Conservation (phyloP, 2,329 filamentous ascomycete species). For the Aspergillus hortae region DNA sequence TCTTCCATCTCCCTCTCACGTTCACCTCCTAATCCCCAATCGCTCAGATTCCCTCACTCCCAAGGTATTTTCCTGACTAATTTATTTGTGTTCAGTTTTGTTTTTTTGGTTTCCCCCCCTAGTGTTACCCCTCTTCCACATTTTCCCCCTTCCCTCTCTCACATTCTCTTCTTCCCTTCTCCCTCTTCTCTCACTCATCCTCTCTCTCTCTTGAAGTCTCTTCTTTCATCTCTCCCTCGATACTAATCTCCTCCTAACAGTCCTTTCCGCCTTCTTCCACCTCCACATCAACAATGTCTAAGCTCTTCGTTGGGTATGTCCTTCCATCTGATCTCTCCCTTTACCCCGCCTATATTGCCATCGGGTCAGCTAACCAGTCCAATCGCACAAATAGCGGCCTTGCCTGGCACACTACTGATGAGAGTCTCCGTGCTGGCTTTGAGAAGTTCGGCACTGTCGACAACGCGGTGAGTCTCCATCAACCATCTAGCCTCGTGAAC, state of each 20-base stretch:
- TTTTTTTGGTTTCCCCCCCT: not conserved
- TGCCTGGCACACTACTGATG: slow-evolving; percentile 96
- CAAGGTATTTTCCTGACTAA: not conserved
- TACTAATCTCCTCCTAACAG: not conserved
- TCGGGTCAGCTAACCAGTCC: not conserved
- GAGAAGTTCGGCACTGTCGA: slow-evolving; percentile 86
- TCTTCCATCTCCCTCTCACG: slow-evolving; percentile 1
- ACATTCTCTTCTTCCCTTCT: not conserved
- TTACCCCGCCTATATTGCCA: slow-evolving; percentile 1
- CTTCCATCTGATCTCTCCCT: slow-evolving; percentile 5
- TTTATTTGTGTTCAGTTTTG: not conserved
- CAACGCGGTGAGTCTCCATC: slow-evolving; percentile 74
- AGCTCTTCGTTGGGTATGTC: slow-evolving; percentile 12
- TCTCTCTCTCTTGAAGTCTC: not conserved
- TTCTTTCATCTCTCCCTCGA: too few relatives aligned
- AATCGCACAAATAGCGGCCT: slow-evolving; percentile 66
- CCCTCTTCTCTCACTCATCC: not conserved
- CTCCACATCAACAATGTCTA: not conserved
- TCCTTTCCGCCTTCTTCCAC: not conserved
- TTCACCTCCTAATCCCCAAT: not conserved
- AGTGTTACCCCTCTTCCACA: not conserved
- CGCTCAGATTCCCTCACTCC: not conserved
- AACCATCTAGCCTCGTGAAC: not conserved
- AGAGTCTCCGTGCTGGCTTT: slow-evolving; percentile 82
- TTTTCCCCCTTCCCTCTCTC: not conserved